Percentiles rank a stretch among this genome's conserved stretches.
Evolutionary conservation across 179 eudicot species (phyloP).

Genomic region (Spergularia azorica): DNA sequence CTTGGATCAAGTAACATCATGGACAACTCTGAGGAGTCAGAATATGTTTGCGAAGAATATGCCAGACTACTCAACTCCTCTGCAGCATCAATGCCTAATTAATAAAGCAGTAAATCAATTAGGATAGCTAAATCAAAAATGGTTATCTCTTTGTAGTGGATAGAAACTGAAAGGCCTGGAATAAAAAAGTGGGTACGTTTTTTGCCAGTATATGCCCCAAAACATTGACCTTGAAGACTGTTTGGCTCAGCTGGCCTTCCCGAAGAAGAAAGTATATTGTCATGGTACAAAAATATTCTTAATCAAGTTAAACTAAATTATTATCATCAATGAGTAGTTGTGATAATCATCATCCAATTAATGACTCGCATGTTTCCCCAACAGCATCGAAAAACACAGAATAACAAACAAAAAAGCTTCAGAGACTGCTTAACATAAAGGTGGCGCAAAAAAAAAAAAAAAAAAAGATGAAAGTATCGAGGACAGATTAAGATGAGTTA

Average conservation of each 20-base stretch:
- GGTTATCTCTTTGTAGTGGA: not conserved
- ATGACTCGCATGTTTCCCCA: too few species aligned
- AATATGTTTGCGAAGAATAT: constrained; percentile 36
- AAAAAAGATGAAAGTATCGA: not conserved
- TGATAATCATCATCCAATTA: too few species aligned
- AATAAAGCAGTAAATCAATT: constrained; percentile 33
- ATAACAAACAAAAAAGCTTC: not conserved
- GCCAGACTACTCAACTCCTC: constrained; percentile 36
- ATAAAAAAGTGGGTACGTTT: not conserved
- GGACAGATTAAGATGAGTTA: not conserved
- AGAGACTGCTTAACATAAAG: too few species aligned
- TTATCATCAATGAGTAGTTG: too few species aligned
- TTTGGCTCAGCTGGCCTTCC: constrained; percentile 27
- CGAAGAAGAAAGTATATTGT: constrained; percentile 21
- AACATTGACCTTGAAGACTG: constrained; percentile 18
- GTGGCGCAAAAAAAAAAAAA: too few species aligned
- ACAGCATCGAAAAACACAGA: not conserved
- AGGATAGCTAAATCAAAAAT: constrained; percentile 19
- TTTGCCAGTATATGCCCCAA: too few species aligned
- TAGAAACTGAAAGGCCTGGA: not conserved
- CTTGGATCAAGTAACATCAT: constrained; percentile 50
- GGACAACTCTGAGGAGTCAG: constrained; percentile 33
- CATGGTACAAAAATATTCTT: constrained; percentile 25
- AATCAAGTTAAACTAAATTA: too few species aligned
- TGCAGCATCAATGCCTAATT: constrained; percentile 36